phyloP scores from a whole-genome alignment of 2,329 filamentous ascomycete genomes.

The Tolypocladium cylindrosporum region DNA sequence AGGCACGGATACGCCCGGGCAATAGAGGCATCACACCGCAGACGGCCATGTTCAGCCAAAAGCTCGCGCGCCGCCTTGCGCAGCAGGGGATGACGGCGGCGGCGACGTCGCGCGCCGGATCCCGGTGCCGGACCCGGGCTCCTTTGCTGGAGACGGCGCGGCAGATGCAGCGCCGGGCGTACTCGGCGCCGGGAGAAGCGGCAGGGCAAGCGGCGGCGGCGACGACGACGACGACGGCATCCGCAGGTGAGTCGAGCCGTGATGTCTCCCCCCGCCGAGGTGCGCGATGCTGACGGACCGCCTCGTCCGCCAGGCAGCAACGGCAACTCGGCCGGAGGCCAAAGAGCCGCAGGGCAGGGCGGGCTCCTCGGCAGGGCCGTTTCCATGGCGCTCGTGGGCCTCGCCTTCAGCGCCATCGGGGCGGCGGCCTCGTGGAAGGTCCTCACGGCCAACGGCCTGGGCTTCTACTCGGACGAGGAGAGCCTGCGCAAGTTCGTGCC shows the following conservation, averaged over 20 bases:
- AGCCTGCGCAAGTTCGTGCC: constrained; percentile 57
- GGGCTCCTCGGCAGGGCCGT: constrained; percentile 11
- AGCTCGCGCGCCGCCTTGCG: constrained; percentile 13
- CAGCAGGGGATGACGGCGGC: constrained; percentile 6
- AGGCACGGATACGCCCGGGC: neutral
- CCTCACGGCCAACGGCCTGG: constrained; percentile 23
- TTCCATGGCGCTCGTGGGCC: constrained; percentile 16
- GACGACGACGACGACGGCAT: neutral
- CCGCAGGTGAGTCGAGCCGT: neutral
- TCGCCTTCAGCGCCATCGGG: constrained; percentile 20
- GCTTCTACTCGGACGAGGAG: constrained; percentile 53
- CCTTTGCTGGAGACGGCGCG: neutral
- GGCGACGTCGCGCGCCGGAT: neutral
- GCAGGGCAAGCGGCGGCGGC: constrained; percentile 2
- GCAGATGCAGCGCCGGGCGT: neutral
- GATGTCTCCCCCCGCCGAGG: neutral
- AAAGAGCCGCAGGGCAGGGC: too few species aligned
- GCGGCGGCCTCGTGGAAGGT: constrained; percentile 25
- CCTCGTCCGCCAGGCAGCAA: neutral
- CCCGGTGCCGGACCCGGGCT: neutral
- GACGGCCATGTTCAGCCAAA: constrained; percentile 11
- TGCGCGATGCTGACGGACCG: neutral
- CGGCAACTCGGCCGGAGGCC: neutral
- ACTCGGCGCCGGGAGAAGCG: neutral
- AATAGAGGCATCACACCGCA: neutral